Evolutionary conservation across 208 protist species (phyloP), one percentile per base, ranked within the genome.

Genomic region (Acanthamoeba rhysodes): DNA sequence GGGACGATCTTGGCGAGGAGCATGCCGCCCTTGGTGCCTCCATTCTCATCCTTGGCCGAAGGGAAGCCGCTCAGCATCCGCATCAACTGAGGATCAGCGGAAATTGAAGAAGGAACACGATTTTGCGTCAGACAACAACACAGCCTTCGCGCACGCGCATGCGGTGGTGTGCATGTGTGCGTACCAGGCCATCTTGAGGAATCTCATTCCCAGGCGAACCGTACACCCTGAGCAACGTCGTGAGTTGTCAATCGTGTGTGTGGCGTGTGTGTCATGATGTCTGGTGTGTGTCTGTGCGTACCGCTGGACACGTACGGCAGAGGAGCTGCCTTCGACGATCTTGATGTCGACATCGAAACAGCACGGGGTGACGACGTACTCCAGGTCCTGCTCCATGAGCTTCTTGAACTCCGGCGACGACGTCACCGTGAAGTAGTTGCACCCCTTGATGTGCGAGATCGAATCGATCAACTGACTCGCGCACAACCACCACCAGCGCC

Each of bases 361-460:
- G 22, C 14, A 74, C 29, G 66, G 66, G 29, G 66, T 74, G 66
- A 74, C 66, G 5, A 74, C 32, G 66, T 74, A 74, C 8, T 74
- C 66, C 4, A 74, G 18, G 66, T 74, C 66, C 66, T 74, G 29
- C 66, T 74, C 66, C 66, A 74, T 74, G 66, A 74, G 66, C 14
- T 37, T 10, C 66, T 32, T 37, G 66, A 74, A 74, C 66, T 32
- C 66, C 0, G 66, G 66, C 29, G 29, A 32, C 7, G 66, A 74
- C 66, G 4, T 37, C 29, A 74, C 66, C 9, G 66, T 74, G 66
- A 74, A 74, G 32, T 74, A 74, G 66, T 74, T 74, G 32, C 66
- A 74, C 29, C 66, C 66, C 29, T 74, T 74, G 66, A 74, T 37
- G 29, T 72, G 66, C 66, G 66, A n/a, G 66, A 72, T 72, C 24